Conservation (phyloP, 306 rosid species). For the Comarum palustre region DNA sequence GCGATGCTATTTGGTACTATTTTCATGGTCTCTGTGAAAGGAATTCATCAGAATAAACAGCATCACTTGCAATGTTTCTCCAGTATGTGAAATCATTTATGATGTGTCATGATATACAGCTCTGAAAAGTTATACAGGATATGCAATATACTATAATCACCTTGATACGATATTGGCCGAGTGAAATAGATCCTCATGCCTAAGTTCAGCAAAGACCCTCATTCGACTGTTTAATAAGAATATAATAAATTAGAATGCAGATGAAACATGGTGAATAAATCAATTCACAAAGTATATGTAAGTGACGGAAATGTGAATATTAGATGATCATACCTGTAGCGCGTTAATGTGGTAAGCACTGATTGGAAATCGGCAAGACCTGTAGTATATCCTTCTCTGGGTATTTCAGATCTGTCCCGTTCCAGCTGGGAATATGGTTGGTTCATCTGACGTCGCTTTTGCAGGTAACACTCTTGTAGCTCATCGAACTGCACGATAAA, state of each 20-base stretch:
- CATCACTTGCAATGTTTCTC: background rate
- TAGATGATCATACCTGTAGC: constrained; percentile 60
- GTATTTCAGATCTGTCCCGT: constrained; percentile 50
- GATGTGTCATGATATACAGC: background rate
- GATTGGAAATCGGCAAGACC: constrained; percentile 95
- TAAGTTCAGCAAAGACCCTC: constrained; percentile 91
- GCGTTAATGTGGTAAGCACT: constrained; percentile 81
- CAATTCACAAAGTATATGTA: background rate
- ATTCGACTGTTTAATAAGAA: constrained; percentile 66
- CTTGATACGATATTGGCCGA: constrained; percentile 94
- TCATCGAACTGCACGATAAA: constrained; percentile 68
- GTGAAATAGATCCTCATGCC: constrained; percentile 85
- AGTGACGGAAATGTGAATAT: constrained; percentile 14
- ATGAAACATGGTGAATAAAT: background rate
- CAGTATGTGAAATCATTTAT: background rate
- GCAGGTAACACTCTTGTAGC: constrained; percentile 94
- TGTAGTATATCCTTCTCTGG: constrained; percentile 67
- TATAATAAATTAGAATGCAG: constrained; percentile 9
- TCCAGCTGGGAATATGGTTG: constrained; percentile 57
- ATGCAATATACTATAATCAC: constrained; percentile 39
- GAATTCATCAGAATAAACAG: background rate
- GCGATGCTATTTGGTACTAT: background rate
- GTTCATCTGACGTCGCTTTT: constrained; percentile 71
- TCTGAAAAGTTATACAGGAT: constrained; percentile 5
- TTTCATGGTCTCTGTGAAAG: background rate